Evolutionary conservation across 345 rosid genomes (phyloP), one percentile per base, ranked within the genome.

Genomic region (Lepidium africanum): DNA sequence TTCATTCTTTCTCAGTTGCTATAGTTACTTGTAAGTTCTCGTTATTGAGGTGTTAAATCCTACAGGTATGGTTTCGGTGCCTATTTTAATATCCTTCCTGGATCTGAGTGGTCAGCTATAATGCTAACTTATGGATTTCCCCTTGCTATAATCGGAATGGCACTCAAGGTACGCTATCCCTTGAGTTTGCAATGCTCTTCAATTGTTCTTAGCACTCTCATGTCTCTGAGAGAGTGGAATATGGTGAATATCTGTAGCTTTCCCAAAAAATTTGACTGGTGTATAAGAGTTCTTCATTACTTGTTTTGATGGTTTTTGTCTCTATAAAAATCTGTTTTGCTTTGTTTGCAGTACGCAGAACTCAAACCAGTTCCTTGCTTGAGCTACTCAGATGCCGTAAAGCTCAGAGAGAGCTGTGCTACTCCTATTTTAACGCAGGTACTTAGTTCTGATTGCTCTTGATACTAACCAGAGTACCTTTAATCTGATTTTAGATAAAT

Each of bases 71-170:
- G 97, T 63, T 91, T 94, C 65, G 95, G 97, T 12, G 99, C 99
- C 0, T 94, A 94, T 65, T 94, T 94, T 61, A 94, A 84, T 66
- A 79, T 94, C 76, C 86, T 94, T 32, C 96, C 99, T 2, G 97
- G 99, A 69, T 85, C 99, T 17, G 99, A 94, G 67, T 94, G 99
- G 99, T 91, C 99, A 0, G 99, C 96, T 2, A 16, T 94, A 46
- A 89, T 91, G 97, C 78, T 94, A 23, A 94, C 99, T 1, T 94
- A 94, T 80, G 95, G 99, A 36, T 94, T 94, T 64, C 99, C 99
- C 30, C 96, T 91, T 70, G 93, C 99, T 39, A 84, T 94, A 17
- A 94, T 94, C 2, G 99, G 99, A 64, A 94, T 94, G 99, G 97
- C 97, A 51, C 87, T 94, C 77, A 91, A 94, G 97, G 97, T 91